Conservation (phyloP, 768 basidiomycete species). For the Phlebiopsis flavidoalba region DNA sequence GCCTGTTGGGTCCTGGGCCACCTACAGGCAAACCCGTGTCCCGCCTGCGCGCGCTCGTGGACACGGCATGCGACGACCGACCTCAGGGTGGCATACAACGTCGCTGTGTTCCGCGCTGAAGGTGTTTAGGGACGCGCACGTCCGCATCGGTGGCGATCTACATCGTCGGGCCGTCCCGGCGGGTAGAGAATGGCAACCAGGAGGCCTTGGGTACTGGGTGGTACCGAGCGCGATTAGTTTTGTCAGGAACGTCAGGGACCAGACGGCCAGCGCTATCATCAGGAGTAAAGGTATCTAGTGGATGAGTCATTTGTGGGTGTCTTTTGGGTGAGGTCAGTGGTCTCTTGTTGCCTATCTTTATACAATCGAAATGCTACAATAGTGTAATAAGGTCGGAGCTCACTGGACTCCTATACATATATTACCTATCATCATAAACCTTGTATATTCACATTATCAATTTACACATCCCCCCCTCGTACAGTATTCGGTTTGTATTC, state of each 20-base stretch:
- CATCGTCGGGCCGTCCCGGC: conserved; percentile 41
- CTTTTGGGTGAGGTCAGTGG: background rate
- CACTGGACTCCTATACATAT: no score
- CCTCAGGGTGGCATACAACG: conserved; percentile 40
- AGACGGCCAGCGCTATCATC: conserved; percentile 33
- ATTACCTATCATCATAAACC: no score
- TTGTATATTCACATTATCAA: no score
- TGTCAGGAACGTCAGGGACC: conserved; percentile 51
- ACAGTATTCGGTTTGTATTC: no score
- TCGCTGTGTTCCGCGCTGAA: conserved; percentile 45
- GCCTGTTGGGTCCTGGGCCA: conserved; percentile 52
- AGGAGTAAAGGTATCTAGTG: no score
- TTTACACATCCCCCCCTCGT: no score
- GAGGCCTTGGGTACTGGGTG: conserved; percentile 49
- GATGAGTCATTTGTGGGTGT: no score
- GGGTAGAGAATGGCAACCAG: conserved; percentile 4
- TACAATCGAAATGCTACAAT: no score
- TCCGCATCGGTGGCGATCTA: conserved; percentile 51
- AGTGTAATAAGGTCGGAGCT: no score
- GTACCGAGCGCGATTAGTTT: conserved; percentile 49
- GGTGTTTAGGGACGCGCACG: conserved; percentile 52
- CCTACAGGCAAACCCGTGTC: conserved; percentile 41
- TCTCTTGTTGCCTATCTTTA: background rate
- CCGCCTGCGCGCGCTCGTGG: conserved; percentile 43
- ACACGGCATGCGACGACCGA: conserved; percentile 14